Percentiles rank a stretch among this genome's conserved stretches.
Evolutionary conservation across 129 eudicot genomes (phyloP).

Genomic region (Saposhnikovia divaricata): DNA sequence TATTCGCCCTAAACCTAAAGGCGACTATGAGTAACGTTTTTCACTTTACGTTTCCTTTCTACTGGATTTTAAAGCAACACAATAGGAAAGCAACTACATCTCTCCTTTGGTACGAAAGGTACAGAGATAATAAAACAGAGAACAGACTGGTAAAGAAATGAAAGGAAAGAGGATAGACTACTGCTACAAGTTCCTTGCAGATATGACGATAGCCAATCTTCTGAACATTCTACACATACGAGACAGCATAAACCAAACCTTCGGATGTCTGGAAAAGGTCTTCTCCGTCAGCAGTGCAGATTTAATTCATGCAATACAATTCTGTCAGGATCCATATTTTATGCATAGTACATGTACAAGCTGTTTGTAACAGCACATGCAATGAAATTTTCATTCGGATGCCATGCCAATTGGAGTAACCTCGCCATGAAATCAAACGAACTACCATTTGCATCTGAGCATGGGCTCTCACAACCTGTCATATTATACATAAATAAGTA

Average conservation of each 20-base stretch:
- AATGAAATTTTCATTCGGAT: conserved; percentile 76
- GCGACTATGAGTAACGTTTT: not conserved
- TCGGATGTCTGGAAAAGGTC: not conserved
- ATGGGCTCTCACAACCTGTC: conserved; percentile 33
- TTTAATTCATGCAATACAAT: conserved; percentile 15
- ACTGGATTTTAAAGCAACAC: not conserved
- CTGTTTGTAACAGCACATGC: conserved; percentile 99
- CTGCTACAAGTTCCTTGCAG: not conserved
- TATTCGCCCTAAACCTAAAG: not conserved
- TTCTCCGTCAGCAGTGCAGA: not conserved
- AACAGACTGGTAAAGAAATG: not conserved
- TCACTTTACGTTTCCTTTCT: not conserved
- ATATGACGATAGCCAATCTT: not conserved
- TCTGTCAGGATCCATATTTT: conserved; percentile 18
- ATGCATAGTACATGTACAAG: conserved; percentile 97
- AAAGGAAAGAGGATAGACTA: not conserved
- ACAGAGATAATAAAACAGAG: not conserved
- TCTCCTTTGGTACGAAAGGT: not conserved
- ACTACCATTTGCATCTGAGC: conserved; percentile 67
- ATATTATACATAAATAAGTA: not conserved
- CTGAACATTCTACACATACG: not conserved
- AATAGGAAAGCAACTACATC: not conserved
- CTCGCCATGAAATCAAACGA: conserved; percentile 74
- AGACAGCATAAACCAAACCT: not conserved
- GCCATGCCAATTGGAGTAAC: conserved; percentile 94